Base-by-base conservation (phyloP, 192 early-diverging fungal genomes). In the Coemansia brasiliensis region DNA sequence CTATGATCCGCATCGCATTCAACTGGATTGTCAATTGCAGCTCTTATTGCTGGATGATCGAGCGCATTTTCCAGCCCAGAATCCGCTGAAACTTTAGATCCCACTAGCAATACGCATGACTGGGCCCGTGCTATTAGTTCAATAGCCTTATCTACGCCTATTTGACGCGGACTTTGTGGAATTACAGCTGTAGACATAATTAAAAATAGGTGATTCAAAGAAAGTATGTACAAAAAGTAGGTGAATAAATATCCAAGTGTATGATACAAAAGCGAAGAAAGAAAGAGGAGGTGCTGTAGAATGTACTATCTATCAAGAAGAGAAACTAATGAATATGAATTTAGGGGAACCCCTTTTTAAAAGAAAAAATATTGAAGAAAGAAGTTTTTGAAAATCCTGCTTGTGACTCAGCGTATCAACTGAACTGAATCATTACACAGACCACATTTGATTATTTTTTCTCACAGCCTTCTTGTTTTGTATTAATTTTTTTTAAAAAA, bases 101-200 rank as follows among this genome's bases (percentile, higher is more conserved):
- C 65, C 27, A 68, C 61, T 8, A 79, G 54, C 38, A 79, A 20
- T 3, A 62, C 59, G 27, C 75, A 79, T 17, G 65, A 65, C 25
- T 44, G 52, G 4, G 65, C 69, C 5, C 32, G 11, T 9, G 37
- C 27, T n/a, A 76, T 39, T 5, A 41, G 18, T 22, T 25, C 22
- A 26, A 38, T 39, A 10, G 50, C 63, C 13, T 43, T 25, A 9
- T 55, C 44, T 11, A 20, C 46, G 37, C 32, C 25, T 20, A 39
- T 25, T 25, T 18, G 27, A 32, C 12, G 20, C 16, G 11, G 9
- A 4, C 35, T 10, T 13, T 20, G 41, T 15, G 27, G 17, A 44
- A 20, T 29, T 29, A 2, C 25, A 4, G 43, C 26, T 17, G 42
- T 49, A 46, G 20, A 44, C 32, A 53, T 62, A 27, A 32, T 39